phyloP scores from a whole-genome alignment of 176 grass and related monocot species.

The Paspalum vaginatum region DNA sequence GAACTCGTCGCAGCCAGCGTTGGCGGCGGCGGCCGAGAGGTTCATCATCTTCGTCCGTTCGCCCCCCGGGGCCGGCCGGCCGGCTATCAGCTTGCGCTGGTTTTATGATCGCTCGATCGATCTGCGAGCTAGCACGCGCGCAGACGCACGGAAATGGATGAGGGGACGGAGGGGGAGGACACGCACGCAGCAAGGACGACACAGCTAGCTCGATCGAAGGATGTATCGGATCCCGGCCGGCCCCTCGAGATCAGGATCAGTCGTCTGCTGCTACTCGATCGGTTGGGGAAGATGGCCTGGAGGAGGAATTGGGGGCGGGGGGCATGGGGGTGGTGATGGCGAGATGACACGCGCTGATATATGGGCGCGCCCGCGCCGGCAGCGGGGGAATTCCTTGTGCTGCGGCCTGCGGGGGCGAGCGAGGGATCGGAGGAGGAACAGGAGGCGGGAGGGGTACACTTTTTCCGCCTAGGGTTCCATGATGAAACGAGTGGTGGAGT shows the following conservation, averaged over 20 bases:
- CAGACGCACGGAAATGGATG: conserved; percentile 42
- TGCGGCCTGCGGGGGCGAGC: background rate
- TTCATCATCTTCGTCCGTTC: conserved; percentile 55
- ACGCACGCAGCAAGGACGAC: conserved; percentile 43
- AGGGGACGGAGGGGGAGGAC: conserved; percentile 32
- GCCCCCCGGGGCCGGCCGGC: too few species aligned
- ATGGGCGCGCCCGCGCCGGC: conserved; percentile 3
- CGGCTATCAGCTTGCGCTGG: background rate
- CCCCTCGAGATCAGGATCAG: too few species aligned
- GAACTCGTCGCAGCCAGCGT: conserved; percentile 49
- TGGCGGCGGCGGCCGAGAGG: conserved; percentile 23
- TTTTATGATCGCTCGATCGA: conserved; percentile 17
- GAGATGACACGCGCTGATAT: conserved; percentile 37
- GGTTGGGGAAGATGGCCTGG: too few species aligned
- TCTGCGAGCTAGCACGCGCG: background rate
- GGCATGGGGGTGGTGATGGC: background rate
- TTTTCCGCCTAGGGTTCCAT: conserved; percentile 59
- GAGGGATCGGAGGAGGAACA: too few species aligned
- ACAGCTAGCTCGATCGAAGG: background rate
- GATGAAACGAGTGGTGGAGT: conserved; percentile 48
- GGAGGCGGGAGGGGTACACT: background rate
- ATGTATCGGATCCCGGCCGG: too few species aligned
- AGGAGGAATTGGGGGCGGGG: background rate
- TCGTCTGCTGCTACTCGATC: too few species aligned
- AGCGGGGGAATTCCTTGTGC: conserved; percentile 9